Base-by-base conservation (phyloP, 1,284 basidiomycete species). In the Naganishia liquefaciens region DNA sequence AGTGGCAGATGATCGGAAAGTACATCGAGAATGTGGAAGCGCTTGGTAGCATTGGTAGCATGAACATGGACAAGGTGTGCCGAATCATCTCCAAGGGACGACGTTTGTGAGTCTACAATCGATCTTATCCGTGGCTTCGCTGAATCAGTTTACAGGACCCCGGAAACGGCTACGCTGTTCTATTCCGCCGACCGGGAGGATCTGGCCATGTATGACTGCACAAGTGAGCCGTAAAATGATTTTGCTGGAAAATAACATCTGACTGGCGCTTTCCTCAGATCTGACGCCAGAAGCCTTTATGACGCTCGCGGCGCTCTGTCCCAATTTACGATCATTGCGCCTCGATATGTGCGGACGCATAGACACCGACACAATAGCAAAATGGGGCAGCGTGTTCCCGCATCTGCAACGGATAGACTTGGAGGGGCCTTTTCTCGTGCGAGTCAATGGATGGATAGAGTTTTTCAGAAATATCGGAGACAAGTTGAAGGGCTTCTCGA, bases 1-100 rank as follows among this genome's bases (percentile, higher is more conserved):
- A 47, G 25, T 52, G 4, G 51, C 67, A 94, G 88, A 80, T 97
- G 33, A 87, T 98, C 65, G 88, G 89, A 30, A 84, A 86, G 54
- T 86, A 92, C 74, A 96, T 98, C 64, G 86, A 94, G 66, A 88
- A 94, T 68, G 88, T 97, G 17, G 93, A 97, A 68, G 88, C 89
- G 0, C 81, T 98, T 5, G 93, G 93, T 0, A 87, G 93, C 71
- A 89, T 97, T 62, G 91, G 92, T 0, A 73, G 83, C 1, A 77
- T 88, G 75, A 94, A 91, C 73, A 82, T 91, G 80, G 87, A 92
- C 69, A 86, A 87, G 53, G 88, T 95, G 50, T 86, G 89, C 27
- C 89, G 89, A 76, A 88, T 92, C 21, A 84, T 99, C 43, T 88
- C 89, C 44, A 91, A 90, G 77, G 92, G 89, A 72, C 84, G 95